Percentiles rank a stretch among this genome's conserved stretches.
Conservation (phyloP, 164 flowering plant genomes). For the Vitis labrusca region DNA sequence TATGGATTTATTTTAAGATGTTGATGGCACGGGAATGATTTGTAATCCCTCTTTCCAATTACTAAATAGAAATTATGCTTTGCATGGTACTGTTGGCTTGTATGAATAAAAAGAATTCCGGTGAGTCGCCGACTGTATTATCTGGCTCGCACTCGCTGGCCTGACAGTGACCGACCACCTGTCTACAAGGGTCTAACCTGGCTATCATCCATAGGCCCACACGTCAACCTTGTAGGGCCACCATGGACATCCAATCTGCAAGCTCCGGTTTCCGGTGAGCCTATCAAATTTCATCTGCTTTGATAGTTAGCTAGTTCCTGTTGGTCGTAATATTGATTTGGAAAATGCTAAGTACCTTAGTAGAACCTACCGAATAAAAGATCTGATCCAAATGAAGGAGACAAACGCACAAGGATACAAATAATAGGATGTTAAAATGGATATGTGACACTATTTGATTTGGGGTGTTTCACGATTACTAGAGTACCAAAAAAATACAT, state of each 20-base stretch:
- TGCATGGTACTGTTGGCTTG: constrained; percentile 34
- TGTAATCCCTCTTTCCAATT: not conserved
- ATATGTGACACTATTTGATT: no score
- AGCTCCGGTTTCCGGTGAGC: not conserved
- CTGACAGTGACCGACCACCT: constrained; percentile 11
- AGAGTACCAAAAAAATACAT: no score
- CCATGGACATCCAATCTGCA: not conserved
- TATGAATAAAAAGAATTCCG: not conserved
- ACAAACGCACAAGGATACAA: no score
- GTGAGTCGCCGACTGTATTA: constrained; percentile 6
- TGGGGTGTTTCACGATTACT: no score
- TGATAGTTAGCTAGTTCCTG: not conserved
- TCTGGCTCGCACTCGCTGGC: constrained; percentile 11
- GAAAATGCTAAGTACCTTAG: no score
- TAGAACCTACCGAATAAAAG: no score
- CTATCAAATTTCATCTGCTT: not conserved
- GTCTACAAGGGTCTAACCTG: not conserved
- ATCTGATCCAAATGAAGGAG: no score
- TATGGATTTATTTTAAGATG: constrained; percentile 6
- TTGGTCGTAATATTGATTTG: no score
- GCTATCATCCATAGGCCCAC: not conserved
- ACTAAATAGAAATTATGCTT: constrained; percentile 1
- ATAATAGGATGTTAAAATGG: no score
- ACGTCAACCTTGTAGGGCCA: not conserved
- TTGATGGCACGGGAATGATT: constrained; percentile 7